phyloP scores from a whole-genome alignment of 768 basidiomycete genomes.

The Lentinula boryana region DNA sequence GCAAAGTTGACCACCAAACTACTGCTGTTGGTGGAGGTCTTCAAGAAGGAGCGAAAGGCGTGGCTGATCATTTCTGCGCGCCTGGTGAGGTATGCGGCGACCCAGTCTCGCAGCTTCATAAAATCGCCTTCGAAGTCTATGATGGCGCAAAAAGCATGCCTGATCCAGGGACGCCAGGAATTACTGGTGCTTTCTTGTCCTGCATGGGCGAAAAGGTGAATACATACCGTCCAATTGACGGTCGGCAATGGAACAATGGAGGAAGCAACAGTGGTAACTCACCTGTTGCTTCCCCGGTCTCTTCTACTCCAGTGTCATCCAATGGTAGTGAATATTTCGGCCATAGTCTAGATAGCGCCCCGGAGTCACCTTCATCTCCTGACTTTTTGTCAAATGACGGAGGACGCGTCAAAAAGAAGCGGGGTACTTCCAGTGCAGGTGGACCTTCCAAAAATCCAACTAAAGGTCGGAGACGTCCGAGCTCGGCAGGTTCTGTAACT shows the following conservation, averaged over 20 bases:
- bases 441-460: constrained; percentile 45
- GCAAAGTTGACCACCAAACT: constrained; percentile 88
- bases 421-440: constrained; percentile 69
- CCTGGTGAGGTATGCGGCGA: constrained; percentile 89
- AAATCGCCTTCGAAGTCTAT: constrained; percentile 90
- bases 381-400: constrained; percentile 80
- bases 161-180: constrained; percentile 72
- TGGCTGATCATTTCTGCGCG: constrained; percentile 76
- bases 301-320: constrained; percentile 54
- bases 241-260: constrained; percentile 67
- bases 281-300: constrained; percentile 61
- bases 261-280: constrained; percentile 39
- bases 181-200: constrained; percentile 77
- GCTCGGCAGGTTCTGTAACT: constrained; percentile 67
- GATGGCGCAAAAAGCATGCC: constrained; percentile 64
- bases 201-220: constrained; percentile 95
- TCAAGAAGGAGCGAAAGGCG: constrained; percentile 80
- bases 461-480: constrained; percentile 66
- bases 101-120: constrained; percentile 92
- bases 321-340: constrained; percentile 64
- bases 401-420: constrained; percentile 80
- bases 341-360: constrained; percentile 53
- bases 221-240: constrained; percentile 80
- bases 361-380: constrained; percentile 51
- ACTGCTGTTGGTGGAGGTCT: constrained; percentile 89